Conservation (phyloP, 257 asterid genomes). For the Ophiorrhiza pumila region DNA sequence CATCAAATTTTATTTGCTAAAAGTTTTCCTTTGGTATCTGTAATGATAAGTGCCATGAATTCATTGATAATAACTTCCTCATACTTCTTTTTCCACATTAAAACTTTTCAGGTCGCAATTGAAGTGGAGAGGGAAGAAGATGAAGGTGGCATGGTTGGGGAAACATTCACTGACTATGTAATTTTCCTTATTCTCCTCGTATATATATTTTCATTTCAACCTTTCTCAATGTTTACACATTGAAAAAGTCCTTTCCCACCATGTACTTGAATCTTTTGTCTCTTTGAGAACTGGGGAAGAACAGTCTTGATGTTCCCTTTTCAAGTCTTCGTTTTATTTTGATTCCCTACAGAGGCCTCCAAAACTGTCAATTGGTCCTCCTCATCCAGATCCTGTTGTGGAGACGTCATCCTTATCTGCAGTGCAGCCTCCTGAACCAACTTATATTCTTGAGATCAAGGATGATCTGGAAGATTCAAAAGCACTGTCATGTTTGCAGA, state of each 20-base stretch:
- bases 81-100: slow-evolving; percentile 12
- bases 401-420: slow-evolving; percentile 96
- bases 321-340: slow-evolving; percentile 17
- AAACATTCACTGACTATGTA: slow-evolving; percentile 94
- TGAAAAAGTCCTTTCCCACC: neutral
- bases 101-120: slow-evolving; percentile 65
- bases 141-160: slow-evolving; percentile 95
- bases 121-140: slow-evolving; percentile 98
- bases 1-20: neutral
- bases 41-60: neutral
- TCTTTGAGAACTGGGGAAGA: neutral
- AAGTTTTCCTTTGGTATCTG: neutral
- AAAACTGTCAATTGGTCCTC: slow-evolving; percentile 80
- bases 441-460: slow-evolving; percentile 67
- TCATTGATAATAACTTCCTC: neutral
- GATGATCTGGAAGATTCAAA: slow-evolving; percentile 74
- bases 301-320: neutral
- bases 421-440: slow-evolving; percentile 95
- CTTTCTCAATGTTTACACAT: neutral
- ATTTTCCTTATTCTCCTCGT: slow-evolving; percentile 19
- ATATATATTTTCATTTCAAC: slow-evolving; percentile 1
- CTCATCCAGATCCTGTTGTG: slow-evolving; percentile 95
- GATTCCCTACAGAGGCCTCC: slow-evolving; percentile 68
- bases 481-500: slow-evolving; percentile 90
- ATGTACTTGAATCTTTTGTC: neutral